Evolutionary conservation across 164 flowering plant genomes (phyloP), one percentile per base, ranked within the genome.

Genomic region (Tetrastigma voinierianum): DNA sequence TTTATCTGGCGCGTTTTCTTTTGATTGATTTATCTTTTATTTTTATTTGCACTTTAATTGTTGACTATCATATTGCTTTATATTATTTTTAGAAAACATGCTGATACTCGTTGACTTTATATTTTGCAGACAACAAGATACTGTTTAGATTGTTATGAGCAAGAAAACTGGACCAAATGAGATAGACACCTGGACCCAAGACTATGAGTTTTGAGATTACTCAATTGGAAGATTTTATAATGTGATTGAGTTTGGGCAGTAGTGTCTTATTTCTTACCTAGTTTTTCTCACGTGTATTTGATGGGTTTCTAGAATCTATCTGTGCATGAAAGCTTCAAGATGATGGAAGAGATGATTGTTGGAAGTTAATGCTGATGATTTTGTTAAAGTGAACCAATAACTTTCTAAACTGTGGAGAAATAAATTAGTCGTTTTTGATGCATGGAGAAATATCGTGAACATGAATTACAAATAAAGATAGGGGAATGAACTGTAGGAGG

Each of bases 211-310:
- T 65, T 77, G 69, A 79, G 79, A n/a, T n/a, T 82, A 95, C 96
- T 74, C 90, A 93, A 40, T 74, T 91, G 73, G 96, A 91, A 59
- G 92, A 96, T 63, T 96, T 98, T 88, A 83, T n/a, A 80, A 74
- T 84, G 87, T 62, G 93, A 88, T 12, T 74, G 84, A 95, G 97
- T 54, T 81, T 96, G 98, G 99, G 93, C 51, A 86, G 99, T 81
- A 63, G 66, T 67, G 32, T 13, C 15, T 57, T 9, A 15, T 57
- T 4, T 45, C 32, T 25, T 10, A 23, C 32, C 9, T 25, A 25
- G 43, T 9, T 12, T 13, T 40, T 3, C 46, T 61, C 20, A n/a
- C 32, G 20, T 24, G 64, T 23, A 13, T 45, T 14, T 9, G 4
- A 1, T 44, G 1, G 8, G 18, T n/a, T 55, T 24, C 62, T 57